Base-by-base conservation (phyloP, 1,139 yeast species). In the Debaryomyces psychrophilus region DNA sequence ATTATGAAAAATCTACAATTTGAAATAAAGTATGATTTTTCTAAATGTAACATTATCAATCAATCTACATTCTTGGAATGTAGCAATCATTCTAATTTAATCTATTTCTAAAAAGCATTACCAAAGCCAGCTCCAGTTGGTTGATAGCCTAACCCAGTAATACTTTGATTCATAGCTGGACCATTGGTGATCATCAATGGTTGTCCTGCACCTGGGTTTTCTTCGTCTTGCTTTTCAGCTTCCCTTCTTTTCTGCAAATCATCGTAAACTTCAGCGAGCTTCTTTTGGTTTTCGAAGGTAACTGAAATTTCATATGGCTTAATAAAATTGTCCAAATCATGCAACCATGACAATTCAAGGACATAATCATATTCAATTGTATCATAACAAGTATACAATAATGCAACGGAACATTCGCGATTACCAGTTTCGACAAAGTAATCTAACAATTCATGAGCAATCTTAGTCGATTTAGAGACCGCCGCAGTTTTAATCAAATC, bases 341-440 rank as follows among this genome's bases (percentile, higher is more conserved):
- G 87, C 65, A 95, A 77, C 99, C 99, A 93, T 36, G 96, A 79
- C 56, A 90, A 73, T 68, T 93, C 99, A 58, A 86, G 71, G 23
- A 93, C 97, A 59, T 86, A 85, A 62, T 93, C 99, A 55, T 82
- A 83, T 47, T 83, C 82, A 55, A 93, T 77, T 60, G 84, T 76
- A 48, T 87, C 90, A 67, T 93, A 95, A 60, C 95, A 88, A 5
- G 92, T 76, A 71, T 87, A 95, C 60, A 95, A 77, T 52, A 92
- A 81, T 8, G 97, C 98, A 59, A 90, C 89, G 64, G 90, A 89
- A 61, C 97, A 90, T 73, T 93, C 99, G 68, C 87, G 90, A 73
- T 93, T 93, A 60, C 97, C 99, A 41, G 96, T 90, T 62, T 92
- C 98, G 50, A 95, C 98, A 68, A 93, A 93, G 73, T 93, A 95